Percentiles rank a stretch among this genome's conserved stretches.
These are phyloP conservation scores for Fusarium burgessii DNA, from an alignment of 2,329 filamentous ascomycete species.

Conservation along the genomic window DNA sequence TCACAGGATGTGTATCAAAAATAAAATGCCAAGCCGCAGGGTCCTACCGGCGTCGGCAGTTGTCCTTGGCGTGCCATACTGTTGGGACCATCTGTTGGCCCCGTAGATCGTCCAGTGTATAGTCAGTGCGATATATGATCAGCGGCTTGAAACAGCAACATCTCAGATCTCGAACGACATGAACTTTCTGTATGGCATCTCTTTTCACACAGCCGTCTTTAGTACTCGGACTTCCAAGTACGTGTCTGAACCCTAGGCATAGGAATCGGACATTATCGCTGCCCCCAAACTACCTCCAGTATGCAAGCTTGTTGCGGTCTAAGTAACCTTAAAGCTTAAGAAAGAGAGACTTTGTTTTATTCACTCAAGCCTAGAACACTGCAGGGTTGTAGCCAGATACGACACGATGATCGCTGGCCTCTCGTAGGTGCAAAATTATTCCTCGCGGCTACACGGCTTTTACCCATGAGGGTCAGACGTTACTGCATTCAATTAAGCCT, in stretches of 20 bases:
- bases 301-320: not conserved
- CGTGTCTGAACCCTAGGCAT: no score
- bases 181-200: rapidly evolving
- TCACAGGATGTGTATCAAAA: not conserved
- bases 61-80: not conserved
- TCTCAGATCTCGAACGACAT: not conserved
- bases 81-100: not conserved
- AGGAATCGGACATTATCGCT: not conserved
- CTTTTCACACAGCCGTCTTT: no score
- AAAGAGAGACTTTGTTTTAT: not conserved
- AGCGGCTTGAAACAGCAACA: not conserved
- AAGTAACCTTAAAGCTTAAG: not conserved
- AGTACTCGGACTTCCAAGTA: no score
- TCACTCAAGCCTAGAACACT: conserved; percentile 1
- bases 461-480: not conserved
- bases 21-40: not conserved
- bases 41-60: conserved; percentile 3
- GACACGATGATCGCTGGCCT: not conserved
- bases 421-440: conserved; percentile 21
- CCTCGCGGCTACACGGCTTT: not conserved
- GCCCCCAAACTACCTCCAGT: not conserved
- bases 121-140: not conserved
- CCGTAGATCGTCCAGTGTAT: not conserved
- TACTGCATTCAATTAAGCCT: not conserved
- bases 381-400: not conserved